These are phyloP conservation scores for Saccharomyces pastorianus DNA, from an alignment of 1,139 yeast species.

Conservation along the genomic window DNA sequence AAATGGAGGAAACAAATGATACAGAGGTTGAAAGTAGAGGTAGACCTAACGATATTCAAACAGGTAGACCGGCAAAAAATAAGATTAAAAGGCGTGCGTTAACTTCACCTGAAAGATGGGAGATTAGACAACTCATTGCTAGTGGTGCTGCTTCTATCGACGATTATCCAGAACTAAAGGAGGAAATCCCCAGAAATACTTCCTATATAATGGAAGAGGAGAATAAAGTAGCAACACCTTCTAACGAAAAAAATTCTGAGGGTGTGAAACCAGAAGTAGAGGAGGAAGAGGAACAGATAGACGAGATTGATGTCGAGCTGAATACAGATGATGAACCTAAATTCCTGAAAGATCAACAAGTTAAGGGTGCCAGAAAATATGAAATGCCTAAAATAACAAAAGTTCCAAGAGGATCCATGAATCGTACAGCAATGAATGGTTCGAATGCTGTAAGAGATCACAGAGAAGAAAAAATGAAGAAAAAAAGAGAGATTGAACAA, in stretches of 20 bases:
- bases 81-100: constrained; percentile 38
- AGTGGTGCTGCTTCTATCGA: constrained; percentile 66
- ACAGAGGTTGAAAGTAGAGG: constrained; percentile 23
- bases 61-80: constrained; percentile 6
- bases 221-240: constrained; percentile 6
- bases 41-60: constrained; percentile 15
- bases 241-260: background rate
- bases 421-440: constrained; percentile 70
- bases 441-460: constrained; percentile 60
- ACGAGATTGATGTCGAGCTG: constrained; percentile 65
- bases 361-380: constrained; percentile 36
- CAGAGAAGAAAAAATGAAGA: constrained; percentile 49
- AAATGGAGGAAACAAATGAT: constrained; percentile 28
- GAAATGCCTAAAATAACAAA: constrained; percentile 54
- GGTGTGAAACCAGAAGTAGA: background rate
- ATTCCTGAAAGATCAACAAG: constrained; percentile 50
- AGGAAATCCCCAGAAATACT: constrained; percentile 35
- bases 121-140: constrained; percentile 70
- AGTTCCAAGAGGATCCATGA: constrained; percentile 74
- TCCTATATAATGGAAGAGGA: constrained; percentile 20
- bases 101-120: constrained; percentile 90
- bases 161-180: constrained; percentile 64
- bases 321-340: constrained; percentile 56
- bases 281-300: constrained; percentile 35
- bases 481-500: constrained; percentile 40